Evolutionary conservation across 2,329 filamentous ascomycete genomes (phyloP).

Genomic region (Didymella arachidicola): DNA sequence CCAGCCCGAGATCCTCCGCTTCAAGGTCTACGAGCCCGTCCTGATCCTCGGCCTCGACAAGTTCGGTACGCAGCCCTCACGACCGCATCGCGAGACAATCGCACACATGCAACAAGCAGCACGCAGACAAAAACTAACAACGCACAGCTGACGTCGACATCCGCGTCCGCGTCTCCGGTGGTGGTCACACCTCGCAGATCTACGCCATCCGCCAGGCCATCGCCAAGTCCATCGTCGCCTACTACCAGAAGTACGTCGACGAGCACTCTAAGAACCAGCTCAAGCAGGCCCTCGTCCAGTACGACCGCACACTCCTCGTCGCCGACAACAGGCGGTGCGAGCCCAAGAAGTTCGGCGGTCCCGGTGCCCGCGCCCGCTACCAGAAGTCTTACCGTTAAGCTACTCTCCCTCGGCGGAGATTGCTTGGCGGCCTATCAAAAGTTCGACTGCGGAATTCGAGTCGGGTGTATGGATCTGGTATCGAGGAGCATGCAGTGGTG

Average conservation of each 20-base stretch:
- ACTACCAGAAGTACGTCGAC: slow-evolving; percentile 99
- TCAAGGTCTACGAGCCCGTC: slow-evolving; percentile 99
- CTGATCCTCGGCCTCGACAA: slow-evolving; percentile 97
- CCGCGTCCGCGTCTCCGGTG: slow-evolving; percentile 92
- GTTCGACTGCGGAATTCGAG: not conserved
- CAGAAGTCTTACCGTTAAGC: slow-evolving; percentile 99
- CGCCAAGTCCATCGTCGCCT: slow-evolving; percentile 93
- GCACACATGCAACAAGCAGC: not conserved
- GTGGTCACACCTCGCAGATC: slow-evolving; percentile 97
- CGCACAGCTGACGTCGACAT: slow-evolving; percentile 82
- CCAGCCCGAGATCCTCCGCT: slow-evolving; percentile 95
- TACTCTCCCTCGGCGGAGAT: slow-evolving; percentile 15
- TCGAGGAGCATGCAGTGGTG: slow-evolving; percentile 47
- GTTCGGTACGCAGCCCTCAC: slow-evolving; percentile 66
- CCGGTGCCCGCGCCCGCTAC: slow-evolving; percentile 93
- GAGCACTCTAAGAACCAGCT: slow-evolving; percentile 99
- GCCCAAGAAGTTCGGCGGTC: slow-evolving; percentile 98
- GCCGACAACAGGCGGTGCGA: slow-evolving; percentile 99
- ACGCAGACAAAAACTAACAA: slow-evolving; percentile 19
- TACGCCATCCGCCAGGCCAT: slow-evolving; percentile 99
- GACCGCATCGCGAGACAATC: not conserved
- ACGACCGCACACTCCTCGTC: slow-evolving; percentile 96
- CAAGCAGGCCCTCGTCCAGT: slow-evolving; percentile 95
- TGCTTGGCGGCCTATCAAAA: slow-evolving; percentile 3
- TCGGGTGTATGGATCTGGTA: slow-evolving; percentile 10